Percentiles rank a stretch among this genome's conserved stretches.
Conservation (phyloP, 148 eudicot species). For the Selenicereus undatus region DNA sequence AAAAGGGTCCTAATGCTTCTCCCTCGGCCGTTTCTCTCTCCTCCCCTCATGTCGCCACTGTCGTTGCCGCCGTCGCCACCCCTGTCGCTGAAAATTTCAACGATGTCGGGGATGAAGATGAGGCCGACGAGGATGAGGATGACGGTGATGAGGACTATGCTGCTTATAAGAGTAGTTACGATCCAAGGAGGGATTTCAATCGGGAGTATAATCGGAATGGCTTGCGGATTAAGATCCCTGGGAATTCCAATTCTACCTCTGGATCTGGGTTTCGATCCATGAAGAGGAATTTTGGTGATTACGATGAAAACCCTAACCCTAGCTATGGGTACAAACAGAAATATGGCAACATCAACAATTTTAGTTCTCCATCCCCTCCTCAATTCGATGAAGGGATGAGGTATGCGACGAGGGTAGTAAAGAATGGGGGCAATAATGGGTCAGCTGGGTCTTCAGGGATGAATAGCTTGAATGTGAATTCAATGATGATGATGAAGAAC, state of each 20-base stretch:
- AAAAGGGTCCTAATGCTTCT: conserved; percentile 36
- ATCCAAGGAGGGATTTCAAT: conserved; percentile 9
- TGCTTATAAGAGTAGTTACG: conserved; percentile 5
- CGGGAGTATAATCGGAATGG: conserved; percentile 17
- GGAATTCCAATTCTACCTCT: background rate
- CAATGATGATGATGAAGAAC: background rate
- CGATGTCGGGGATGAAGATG: conserved; percentile 13
- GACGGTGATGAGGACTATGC: conserved; percentile 12
- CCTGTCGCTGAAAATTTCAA: conserved; percentile 6
- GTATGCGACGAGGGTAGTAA: conserved; percentile 20
- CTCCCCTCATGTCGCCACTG: background rate
- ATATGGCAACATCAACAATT: background rate
- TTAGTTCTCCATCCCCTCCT: conserved; percentile 10
- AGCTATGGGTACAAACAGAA: conserved; percentile 6
- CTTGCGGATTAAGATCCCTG: conserved; percentile 34
- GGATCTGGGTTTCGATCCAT: background rate
- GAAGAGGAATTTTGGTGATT: conserved; percentile 20
- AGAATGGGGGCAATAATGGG: conserved; percentile 17
- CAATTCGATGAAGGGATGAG: conserved; percentile 13
- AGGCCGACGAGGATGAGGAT: conserved; percentile 15
- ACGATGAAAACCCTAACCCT: conserved; percentile 22
- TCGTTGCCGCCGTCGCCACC: conserved; percentile 7
- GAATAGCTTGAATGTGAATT: conserved; percentile 1
- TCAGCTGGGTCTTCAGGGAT: conserved; percentile 12
- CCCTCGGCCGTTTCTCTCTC: background rate